Evolutionary conservation across 257 asterid species (phyloP), one percentile per base, ranked within the genome.

Genomic region (Primulina tabacum): DNA sequence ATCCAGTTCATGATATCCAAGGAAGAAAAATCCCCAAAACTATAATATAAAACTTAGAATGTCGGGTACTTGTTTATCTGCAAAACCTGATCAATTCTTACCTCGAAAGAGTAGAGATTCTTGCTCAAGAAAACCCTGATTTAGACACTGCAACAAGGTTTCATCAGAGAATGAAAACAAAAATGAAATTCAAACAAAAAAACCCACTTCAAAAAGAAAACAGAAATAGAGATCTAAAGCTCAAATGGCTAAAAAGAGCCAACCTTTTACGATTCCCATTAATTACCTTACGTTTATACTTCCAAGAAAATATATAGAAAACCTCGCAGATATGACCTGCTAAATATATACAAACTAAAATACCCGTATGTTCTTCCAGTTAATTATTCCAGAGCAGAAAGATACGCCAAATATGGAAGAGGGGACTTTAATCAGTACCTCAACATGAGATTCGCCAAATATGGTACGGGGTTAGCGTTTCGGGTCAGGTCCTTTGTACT

Each of bases 381-480:
- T 33, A 33, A 33, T 2, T 33, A 33, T 12, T 12, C 43, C 62
- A 47, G 72, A 62, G 62, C 65, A 12, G 30, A 67, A 8, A 67
- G 72, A 69, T 30, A 40, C 16, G 53, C 28, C n/a, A 50, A 12
- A 64, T 18, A 7, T 58, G 40, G 67, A 26, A 34, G 18, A 63
- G 47, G 18, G 9, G 11, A 21, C 68, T 33, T 17, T 43, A 43
- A 11, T 47, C 14, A 21, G 73, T 67, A 77, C 78, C 84, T 74
- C 20, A 1, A 47, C 34, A 14, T 16, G 2, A 71, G 68, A 75
- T 62, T 60, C 16, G 68, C 64, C n/a, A n/a, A n/a, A n/a, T n/a
- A n/a, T 60, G 40, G 83, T 78, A 80, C 78, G 75, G 57, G 76
- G 57, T 43, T 76, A 69, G 71, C 77, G 75, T 72, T 47, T 69